Evolutionary conservation across 2,329 filamentous ascomycete species (phyloP), one percentile per base, ranked within the genome.

Genomic region (Cladorrhinum sp.): DNA sequence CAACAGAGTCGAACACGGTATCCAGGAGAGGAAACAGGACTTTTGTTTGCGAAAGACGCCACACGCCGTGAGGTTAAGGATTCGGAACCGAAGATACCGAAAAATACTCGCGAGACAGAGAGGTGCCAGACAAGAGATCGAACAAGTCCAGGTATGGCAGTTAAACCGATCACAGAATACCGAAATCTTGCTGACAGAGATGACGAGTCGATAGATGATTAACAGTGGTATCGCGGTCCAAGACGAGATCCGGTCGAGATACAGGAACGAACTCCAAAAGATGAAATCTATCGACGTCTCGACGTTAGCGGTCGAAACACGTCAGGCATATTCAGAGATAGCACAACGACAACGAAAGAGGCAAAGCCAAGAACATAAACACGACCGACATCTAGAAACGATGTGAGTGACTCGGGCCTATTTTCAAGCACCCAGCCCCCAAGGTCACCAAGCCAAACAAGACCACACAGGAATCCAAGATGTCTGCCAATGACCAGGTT

Each of bases 21-120:
- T 23, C 22, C 24, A 27, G 22, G 59, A 62, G 24, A 57, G 51
- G 50, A 64, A 54, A 25, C 57, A 57, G 53, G 58, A 64, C 60
- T 64, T 60, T 64, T 62, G 55, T 50, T 56, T 20, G 29, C 29
- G 23, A 54, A 22, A 48, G 32, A 18, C 49, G 49, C 49, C 22
- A 24, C 49, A 50, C 49, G 49, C 49, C 49, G 49, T 25, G 23
- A 25, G 25, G 24, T 50, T 22, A 50, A 27, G 24, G 49, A 27
- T 24, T 50, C 13, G 22, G 24, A 50, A 10, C 13, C 49, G 49
- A 27, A 50, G 24, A 50, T 50, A 27, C 45, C 32, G 22, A 49
- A 16, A 49, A 24, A 49, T 49, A 49, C 22, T 20, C 45, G 45
- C 18, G 12, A 20, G 45, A 22, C 45, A 24, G 45, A 49, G 3